Base-by-base conservation (phyloP, 2,329 filamentous ascomycete genomes). In the Fusarium cyanostomum region DNA sequence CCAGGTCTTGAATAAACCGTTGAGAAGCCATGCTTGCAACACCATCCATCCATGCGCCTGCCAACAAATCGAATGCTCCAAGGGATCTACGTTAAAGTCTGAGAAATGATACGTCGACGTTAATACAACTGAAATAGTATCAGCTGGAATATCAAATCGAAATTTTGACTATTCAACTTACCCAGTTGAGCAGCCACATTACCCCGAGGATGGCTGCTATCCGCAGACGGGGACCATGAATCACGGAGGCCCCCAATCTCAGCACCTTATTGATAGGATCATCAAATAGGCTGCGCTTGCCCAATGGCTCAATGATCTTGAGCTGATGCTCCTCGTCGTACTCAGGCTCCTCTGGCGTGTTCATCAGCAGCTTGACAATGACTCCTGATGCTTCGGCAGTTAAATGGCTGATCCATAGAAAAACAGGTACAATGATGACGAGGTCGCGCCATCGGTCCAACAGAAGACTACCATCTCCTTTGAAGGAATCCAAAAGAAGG, bases 401-500 rank as follows among this genome's bases (percentile, higher is more conserved):
- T 4, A 55, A 34, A 45, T 71, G 64, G 26, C 71, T 73, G 26
- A 73, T 56, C 71, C 72, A 73, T 8, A 73, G 43, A 56, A 73
- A 73, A 21, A 73, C 10, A 0, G 72, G 71, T 2, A 72, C 68
- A 12, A 73, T 52, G 13, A 73, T 35, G 11, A 62, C 31, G 11
- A 73, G 46, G 15, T 66, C 62, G 11, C 70, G 57, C 71, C 71
- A 72, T 5, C 72, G 67, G 16, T 73, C 71, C 2, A 33, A 26
- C 8, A 72, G 37, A 0, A 73, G 54, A 26, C 57, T 69, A 13
- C 67, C 68, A 18, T 72, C 67, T 3, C 64, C 65, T 4, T 67
- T 62, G 61, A 72, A 71, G 7, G 56, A 26, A 12, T 70, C 71
- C 10, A 73, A 37, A 7, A 72, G 62, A 8, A 89, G 77, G 5